A percentile compares a stretch with the other conserved stretches of the same genome.
These are phyloP conservation scores for Penicillium robsamsonii DNA, from an alignment of 495 filamentous ascomycete genomes.

Conservation along the genomic window DNA sequence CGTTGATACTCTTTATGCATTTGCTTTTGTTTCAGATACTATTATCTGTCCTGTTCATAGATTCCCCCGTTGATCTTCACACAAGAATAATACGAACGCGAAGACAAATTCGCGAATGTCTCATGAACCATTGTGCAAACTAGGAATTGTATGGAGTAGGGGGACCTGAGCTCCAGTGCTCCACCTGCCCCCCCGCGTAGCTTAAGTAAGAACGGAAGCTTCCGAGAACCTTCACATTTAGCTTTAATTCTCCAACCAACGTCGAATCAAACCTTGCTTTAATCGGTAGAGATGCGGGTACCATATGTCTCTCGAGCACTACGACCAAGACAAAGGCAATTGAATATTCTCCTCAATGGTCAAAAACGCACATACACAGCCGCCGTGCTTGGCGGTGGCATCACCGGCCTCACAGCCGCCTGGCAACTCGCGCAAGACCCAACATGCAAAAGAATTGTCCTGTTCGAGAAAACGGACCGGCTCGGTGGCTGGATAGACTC, in stretches of 20 bases:
- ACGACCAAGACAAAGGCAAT: slow-evolving; percentile 20
- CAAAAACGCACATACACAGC: slow-evolving; percentile 45
- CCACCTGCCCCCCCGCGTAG: slow-evolving; percentile 7
- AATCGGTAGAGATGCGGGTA: slow-evolving; percentile 32
- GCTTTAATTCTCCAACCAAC: slow-evolving; percentile 8
- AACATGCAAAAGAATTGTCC: slow-evolving; percentile 61
- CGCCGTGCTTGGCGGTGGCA: slow-evolving; percentile 82
- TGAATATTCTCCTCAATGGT: slow-evolving; percentile 17
- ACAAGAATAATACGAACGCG: slow-evolving; percentile 14
- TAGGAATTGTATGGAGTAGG: not conserved
- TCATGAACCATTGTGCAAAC: not conserved
- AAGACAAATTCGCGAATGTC: not conserved
- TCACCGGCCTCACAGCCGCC: slow-evolving; percentile 83
- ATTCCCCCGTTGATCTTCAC: slow-evolving; percentile 21
- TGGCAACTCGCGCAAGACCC: slow-evolving; percentile 64
- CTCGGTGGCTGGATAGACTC: slow-evolving; percentile 87
- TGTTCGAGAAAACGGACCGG: slow-evolving; percentile 69
- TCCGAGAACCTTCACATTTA: slow-evolving; percentile 6
- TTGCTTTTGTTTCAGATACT: slow-evolving; percentile 24
- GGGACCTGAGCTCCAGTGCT: not conserved
- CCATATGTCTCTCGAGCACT: slow-evolving; percentile 27
- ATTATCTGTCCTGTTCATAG: slow-evolving; percentile 27
- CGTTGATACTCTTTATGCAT: slow-evolving; percentile 36
- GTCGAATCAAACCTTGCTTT: not conserved
- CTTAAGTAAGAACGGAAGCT: slow-evolving; percentile 19